These are phyloP conservation scores for Dendrobium catenatum DNA, from an alignment of 106 monocot species.

Conservation along the genomic window DNA sequence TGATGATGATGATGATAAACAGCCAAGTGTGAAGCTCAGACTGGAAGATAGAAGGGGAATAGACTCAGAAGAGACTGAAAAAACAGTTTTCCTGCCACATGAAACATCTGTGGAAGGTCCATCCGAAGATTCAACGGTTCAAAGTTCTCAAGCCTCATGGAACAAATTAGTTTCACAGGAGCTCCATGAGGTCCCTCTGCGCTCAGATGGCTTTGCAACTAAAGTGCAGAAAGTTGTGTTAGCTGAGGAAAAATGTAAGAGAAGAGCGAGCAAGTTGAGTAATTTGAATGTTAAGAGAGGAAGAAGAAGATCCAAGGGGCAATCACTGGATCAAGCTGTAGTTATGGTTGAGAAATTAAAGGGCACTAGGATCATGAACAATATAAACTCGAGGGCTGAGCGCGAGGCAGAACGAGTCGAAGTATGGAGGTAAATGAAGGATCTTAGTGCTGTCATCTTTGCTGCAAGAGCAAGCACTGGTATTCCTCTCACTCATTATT, in stretches of 20 bases:
- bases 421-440: not conserved
- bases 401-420: not conserved
- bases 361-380: not conserved
- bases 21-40: not conserved
- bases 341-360: not conserved
- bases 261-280: not conserved
- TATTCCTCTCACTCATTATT: not conserved
- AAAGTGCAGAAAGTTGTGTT: not conserved
- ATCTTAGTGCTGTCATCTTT: not conserved
- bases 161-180: not conserved
- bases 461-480: not conserved
- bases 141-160: not conserved
- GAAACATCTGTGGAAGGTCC: not conserved
- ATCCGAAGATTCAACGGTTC: not conserved
- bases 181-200: not conserved
- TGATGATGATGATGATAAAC: not conserved
- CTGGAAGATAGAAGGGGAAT: not conserved
- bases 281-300: slow-evolving; percentile 4
- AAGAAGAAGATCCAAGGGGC: not conserved
- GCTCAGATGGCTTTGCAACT: not conserved
- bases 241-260: not conserved
- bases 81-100: not conserved
- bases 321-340: not conserved
- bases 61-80: not conserved
- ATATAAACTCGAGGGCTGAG: not conserved